Percentiles rank a stretch among this genome's conserved stretches.
These are phyloP conservation scores for Dillenia turbinata DNA, from an alignment of 164 flowering plant genomes.

Conservation along the genomic window DNA sequence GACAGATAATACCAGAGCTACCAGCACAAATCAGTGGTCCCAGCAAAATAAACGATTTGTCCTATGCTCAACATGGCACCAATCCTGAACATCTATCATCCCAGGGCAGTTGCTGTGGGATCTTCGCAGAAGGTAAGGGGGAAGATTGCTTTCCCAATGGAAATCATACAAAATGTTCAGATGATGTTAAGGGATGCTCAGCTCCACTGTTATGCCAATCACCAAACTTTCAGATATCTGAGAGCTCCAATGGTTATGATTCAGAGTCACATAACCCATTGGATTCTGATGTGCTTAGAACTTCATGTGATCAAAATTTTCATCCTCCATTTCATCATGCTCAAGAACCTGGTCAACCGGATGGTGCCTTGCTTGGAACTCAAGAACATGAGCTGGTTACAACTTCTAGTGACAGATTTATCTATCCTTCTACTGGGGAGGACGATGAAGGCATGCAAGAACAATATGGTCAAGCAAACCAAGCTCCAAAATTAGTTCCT, in stretches of 20 bases:
- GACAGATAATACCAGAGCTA: slow-evolving; percentile 28
- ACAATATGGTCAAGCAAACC: slow-evolving; percentile 26
- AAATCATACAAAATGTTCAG: slow-evolving; percentile 19
- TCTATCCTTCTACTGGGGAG: slow-evolving; percentile 23
- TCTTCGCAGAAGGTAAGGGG: slow-evolving; percentile 28
- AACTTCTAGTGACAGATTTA: slow-evolving; percentile 32
- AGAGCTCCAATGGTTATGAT: slow-evolving; percentile 15
- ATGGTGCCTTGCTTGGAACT: slow-evolving; percentile 17
- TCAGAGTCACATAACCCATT: slow-evolving; percentile 15
- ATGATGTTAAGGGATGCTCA: slow-evolving; percentile 19
- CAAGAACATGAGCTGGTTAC: slow-evolving; percentile 29
- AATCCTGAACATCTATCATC: slow-evolving; percentile 26
- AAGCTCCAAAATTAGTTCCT: slow-evolving; percentile 29
- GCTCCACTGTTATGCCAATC: slow-evolving; percentile 28
- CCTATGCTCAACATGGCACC: slow-evolving; percentile 23
- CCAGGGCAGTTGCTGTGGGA: slow-evolving; percentile 30
- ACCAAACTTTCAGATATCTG: slow-evolving; percentile 21
- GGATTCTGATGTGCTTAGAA: slow-evolving; percentile 5
- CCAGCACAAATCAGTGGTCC: slow-evolving; percentile 18
- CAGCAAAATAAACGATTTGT: slow-evolving; percentile 20
- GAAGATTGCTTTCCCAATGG: slow-evolving; percentile 26
- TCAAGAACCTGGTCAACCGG: slow-evolving; percentile 15
- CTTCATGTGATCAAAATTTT: slow-evolving; percentile 3
- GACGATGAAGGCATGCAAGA: slow-evolving; percentile 25
- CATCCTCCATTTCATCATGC: not conserved